These are phyloP conservation scores for Nannizzia gypsea DNA, from an alignment of 2,329 filamentous ascomycete genomes.

Conservation along the genomic window DNA sequence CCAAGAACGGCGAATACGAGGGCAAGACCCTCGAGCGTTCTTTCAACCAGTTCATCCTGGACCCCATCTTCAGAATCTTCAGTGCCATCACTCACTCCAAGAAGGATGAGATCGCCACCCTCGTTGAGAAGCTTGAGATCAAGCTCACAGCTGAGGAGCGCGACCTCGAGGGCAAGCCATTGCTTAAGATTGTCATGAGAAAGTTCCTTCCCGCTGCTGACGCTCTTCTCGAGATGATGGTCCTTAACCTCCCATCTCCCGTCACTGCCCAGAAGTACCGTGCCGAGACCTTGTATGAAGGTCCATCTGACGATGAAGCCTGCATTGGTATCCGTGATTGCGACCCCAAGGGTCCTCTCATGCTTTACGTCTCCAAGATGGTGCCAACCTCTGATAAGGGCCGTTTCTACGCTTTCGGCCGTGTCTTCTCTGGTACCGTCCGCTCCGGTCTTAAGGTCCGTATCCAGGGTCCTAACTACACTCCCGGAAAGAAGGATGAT, in stretches of 20 bases:
- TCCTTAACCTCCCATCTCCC: constrained; percentile 95
- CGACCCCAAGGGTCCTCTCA: constrained; percentile 93
- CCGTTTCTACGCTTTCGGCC: constrained; percentile 99
- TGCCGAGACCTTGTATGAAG: constrained; percentile 97
- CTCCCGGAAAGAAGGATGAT: constrained; percentile 96
- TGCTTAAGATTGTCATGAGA: constrained; percentile 96
- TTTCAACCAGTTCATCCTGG: constrained; percentile 99
- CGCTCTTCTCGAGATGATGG: constrained; percentile 99
- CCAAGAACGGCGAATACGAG: constrained; percentile 70
- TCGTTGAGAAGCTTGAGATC: constrained; percentile 88
- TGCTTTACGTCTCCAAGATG: constrained; percentile 99
- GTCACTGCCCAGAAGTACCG: constrained; percentile 94
- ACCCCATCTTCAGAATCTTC: constrained; percentile 99
- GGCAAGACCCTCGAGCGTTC: constrained; percentile 90
- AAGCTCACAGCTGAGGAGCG: constrained; percentile 80
- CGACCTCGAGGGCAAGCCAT: constrained; percentile 90
- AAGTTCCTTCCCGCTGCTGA: constrained; percentile 98
- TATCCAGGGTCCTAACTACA: constrained; percentile 99
- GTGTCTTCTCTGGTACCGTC: constrained; percentile 99
- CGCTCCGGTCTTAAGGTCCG: constrained; percentile 97
- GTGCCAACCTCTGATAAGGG: constrained; percentile 99
- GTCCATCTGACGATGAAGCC: constrained; percentile 80
- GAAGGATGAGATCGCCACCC: constrained; percentile 73
- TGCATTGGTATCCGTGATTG: constrained; percentile 97
- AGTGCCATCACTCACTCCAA: constrained; percentile 94